Conservation (phyloP, 108 stramenopile species). For the Cyclotella choctawhatcheeana region DNA sequence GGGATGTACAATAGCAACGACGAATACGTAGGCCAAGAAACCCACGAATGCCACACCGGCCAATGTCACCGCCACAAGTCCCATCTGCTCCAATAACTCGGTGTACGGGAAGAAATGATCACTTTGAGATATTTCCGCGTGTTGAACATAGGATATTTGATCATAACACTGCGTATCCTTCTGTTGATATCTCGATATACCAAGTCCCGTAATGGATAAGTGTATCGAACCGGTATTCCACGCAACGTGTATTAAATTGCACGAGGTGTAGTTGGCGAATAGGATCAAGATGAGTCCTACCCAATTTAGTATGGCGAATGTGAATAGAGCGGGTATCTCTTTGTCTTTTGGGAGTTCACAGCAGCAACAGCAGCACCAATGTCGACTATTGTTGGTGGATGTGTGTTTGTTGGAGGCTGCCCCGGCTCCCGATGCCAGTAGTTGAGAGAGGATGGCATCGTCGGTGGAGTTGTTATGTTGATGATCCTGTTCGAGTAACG, state of each 20-base stretch:
- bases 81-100: constrained; percentile 13
- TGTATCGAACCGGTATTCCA: constrained; percentile 26
- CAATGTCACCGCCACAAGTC: constrained; percentile 15
- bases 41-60: constrained; percentile 18
- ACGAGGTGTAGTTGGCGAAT: constrained; percentile 23
- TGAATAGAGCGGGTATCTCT: background rate
- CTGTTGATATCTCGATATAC: constrained; percentile 3
- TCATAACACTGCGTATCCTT: background rate
- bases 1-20: constrained; percentile 6
- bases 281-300: constrained; percentile 22
- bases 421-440: background rate
- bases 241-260: constrained; percentile 21
- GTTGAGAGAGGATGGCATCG: background rate
- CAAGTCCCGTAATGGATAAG: constrained; percentile 26
- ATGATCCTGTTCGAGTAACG: background rate
- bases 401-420: background rate
- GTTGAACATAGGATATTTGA: constrained; percentile 8
- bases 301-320: constrained; percentile 10
- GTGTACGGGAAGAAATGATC: constrained; percentile 30
- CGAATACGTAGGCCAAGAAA: constrained; percentile 14
- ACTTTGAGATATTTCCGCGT: constrained; percentile 10
- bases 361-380: background rate
- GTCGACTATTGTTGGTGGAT: background rate
- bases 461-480: background rate
- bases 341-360: background rate